Evolutionary conservation across 2,329 filamentous ascomycete genomes (phyloP), one percentile per base, ranked within the genome.

Genomic region (Trichoderma oligosporum): DNA sequence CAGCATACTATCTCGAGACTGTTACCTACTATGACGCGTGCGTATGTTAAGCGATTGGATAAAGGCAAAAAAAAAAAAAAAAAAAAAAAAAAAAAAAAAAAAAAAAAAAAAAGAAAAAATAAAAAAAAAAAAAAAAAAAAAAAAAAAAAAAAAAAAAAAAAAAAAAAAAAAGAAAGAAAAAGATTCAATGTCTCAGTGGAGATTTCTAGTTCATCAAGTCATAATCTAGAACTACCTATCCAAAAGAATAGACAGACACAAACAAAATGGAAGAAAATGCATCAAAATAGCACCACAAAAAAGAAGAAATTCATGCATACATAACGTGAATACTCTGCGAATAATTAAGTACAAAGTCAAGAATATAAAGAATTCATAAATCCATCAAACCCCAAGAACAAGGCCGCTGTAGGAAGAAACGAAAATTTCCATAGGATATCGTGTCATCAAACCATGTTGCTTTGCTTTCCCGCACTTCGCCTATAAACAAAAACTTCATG

Each of bases 401-500:
- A 27, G 22, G 18, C 27, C 38, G 51, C 36, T 16, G 35, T 22
- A 56, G 53, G 35, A 48, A 39, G 42, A 16, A 38, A 11, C 22
- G 29, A 25, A 47, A 41, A 16, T 47, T 46, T 41, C 53, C 33
- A 39, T 22, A 31, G 24, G 44, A 56, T 56, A 56, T 56, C 53
- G 45, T 41, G 27, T 56, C 53, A 56, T 56, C 39, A 56, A 56
- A 56, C 51, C 44, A 56, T 56, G 44, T 31, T 56, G 45, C 25
- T 48, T 48, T 56, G 35, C 44, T 56, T 48, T 33, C 44, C 53
- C 53, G 27, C 53, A 56, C 14, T 48, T 27, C 33, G 35, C 45
- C 53, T 27, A 27, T 24, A 36, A 22, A 46, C 54, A 56, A 27
- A 27, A 45, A 45, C 53, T 29, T 36, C 44, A 60, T 47, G 29